Percentiles rank a stretch among this genome's conserved stretches.
Evolutionary conservation across 352 stramenopile genomes (phyloP).

Genomic region (Blastocystis sp.): DNA sequence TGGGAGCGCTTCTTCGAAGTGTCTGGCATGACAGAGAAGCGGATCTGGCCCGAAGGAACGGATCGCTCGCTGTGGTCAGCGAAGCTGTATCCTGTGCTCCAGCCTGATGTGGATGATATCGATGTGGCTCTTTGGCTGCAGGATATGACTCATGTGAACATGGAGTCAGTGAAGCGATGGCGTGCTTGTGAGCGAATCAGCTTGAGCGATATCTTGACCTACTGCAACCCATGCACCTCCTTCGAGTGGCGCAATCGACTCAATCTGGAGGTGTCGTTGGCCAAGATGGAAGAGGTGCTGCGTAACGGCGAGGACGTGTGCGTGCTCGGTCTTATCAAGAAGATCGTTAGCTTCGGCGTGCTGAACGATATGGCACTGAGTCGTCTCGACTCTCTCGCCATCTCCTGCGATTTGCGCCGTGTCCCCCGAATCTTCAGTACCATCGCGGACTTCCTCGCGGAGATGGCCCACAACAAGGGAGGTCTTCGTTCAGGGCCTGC

Average conservation of each 20-base stretch:
- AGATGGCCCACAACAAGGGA: conserved; percentile 54
- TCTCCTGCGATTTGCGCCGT: background rate
- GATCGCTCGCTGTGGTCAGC: conserved; percentile 59
- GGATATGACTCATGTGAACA: conserved; percentile 12
- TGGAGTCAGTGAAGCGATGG: conserved; percentile 40
- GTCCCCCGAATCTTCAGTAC: conserved; percentile 57
- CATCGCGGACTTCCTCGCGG: conserved; percentile 58
- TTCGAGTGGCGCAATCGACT: conserved; percentile 59
- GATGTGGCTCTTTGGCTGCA: conserved; percentile 46
- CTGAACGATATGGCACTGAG: conserved; percentile 25
- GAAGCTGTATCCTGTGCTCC: conserved; percentile 60
- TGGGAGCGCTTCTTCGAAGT: conserved; percentile 62
- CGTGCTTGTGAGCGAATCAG: conserved; percentile 53
- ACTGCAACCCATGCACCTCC: conserved; percentile 24
- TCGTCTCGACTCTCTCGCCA: background rate
- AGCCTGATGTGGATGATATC: background rate
- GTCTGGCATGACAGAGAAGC: background rate
- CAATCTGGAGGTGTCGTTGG: conserved; percentile 39
- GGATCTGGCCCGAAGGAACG: conserved; percentile 1
- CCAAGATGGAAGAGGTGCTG: conserved; percentile 42
- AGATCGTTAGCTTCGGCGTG: conserved; percentile 51
- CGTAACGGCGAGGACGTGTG: conserved; percentile 22
- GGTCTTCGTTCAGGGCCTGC: conserved; percentile 36
- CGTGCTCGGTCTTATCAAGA: conserved; percentile 32
- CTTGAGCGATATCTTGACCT: conserved; percentile 59